A percentile compares a stretch with the other conserved stretches of the same genome.
Conservation (phyloP, 208 protist genomes). For the Trypanosoma scelopori region DNA sequence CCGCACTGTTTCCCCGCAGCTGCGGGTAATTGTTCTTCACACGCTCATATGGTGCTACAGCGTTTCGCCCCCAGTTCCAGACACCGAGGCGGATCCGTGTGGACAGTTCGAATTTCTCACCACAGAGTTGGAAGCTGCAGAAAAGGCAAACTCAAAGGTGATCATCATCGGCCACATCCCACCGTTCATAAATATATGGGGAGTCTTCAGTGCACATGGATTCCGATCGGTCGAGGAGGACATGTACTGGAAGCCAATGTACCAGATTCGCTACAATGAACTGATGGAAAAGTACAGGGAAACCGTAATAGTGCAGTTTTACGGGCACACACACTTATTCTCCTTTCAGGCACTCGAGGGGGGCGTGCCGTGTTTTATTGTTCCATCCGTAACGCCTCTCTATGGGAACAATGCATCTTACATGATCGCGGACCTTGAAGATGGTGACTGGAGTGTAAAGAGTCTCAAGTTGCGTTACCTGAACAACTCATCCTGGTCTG, state of each 20-base stretch:
- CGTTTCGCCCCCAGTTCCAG: constrained; percentile 36
- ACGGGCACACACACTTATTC: constrained; percentile 78
- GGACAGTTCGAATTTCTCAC: constrained; percentile 69
- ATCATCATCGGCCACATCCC: constrained; percentile 85
- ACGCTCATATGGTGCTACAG: constrained; percentile 67
- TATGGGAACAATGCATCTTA: constrained; percentile 72
- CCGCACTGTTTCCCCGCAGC: constrained; percentile 27
- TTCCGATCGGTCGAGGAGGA: constrained; percentile 35
- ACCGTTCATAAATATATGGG: constrained; percentile 50
- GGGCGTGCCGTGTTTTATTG: constrained; percentile 37
- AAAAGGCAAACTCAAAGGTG: constrained; percentile 40
- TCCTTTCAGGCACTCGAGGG: constrained; percentile 31
- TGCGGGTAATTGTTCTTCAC: constrained; percentile 68
- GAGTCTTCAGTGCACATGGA: constrained; percentile 29
- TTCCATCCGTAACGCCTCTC: constrained; percentile 69
- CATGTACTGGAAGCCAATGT: constrained; percentile 73
- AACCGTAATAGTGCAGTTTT: constrained; percentile 57
- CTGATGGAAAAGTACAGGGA: constrained; percentile 53
- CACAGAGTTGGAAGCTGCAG: constrained; percentile 36
- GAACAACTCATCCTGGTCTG: constrained; percentile 27
- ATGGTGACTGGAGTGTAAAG: constrained; percentile 29
- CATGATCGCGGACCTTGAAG: constrained; percentile 48
- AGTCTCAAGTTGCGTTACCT: constrained; percentile 54
- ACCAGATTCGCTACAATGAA: constrained; percentile 41
- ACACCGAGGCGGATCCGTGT: constrained; percentile 43